A percentile compares a stretch with the other conserved stretches of the same genome.
These are phyloP conservation scores for Trichoderma gracile DNA, from an alignment of 2,329 filamentous ascomycete species.

Conservation along the genomic window DNA sequence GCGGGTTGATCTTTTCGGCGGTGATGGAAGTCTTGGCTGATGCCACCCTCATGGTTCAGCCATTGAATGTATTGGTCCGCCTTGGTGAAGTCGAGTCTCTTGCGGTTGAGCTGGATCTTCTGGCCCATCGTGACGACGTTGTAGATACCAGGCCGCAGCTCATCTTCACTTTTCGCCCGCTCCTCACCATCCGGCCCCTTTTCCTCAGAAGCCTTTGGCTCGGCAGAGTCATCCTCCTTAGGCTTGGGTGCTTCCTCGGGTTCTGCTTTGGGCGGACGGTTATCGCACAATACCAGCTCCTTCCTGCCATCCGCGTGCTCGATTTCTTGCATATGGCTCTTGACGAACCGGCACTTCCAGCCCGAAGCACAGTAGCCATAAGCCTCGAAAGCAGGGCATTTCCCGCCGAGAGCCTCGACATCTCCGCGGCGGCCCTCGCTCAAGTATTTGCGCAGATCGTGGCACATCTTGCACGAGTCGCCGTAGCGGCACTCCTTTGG, in stretches of 20 bases:
- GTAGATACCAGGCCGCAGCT: constrained; percentile 65
- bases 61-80: constrained; percentile 76
- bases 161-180: constrained; percentile 41
- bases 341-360: constrained; percentile 92
- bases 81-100: constrained; percentile 67
- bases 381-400: constrained; percentile 78
- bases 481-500: constrained; percentile 75
- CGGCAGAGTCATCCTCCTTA: constrained; percentile 22
- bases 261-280: constrained; percentile 28
- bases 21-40: constrained; percentile 45
- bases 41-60: constrained; percentile 64
- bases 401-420: constrained; percentile 70
- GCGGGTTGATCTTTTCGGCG: constrained; percentile 46
- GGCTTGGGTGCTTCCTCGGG: not conserved
- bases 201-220: constrained; percentile 1
- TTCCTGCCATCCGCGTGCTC: constrained; percentile 76
- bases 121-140: constrained; percentile 70
- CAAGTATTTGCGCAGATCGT: constrained; percentile 84
- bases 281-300: constrained; percentile 71
- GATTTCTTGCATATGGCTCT: constrained; percentile 81
- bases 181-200: constrained; percentile 18
- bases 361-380: constrained; percentile 78
- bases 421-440: constrained; percentile 79
- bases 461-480: constrained; percentile 76
- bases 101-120: constrained; percentile 75